Base-by-base conservation (phyloP, 1,284 basidiomycete genomes). In the Irpex sp. region DNA sequence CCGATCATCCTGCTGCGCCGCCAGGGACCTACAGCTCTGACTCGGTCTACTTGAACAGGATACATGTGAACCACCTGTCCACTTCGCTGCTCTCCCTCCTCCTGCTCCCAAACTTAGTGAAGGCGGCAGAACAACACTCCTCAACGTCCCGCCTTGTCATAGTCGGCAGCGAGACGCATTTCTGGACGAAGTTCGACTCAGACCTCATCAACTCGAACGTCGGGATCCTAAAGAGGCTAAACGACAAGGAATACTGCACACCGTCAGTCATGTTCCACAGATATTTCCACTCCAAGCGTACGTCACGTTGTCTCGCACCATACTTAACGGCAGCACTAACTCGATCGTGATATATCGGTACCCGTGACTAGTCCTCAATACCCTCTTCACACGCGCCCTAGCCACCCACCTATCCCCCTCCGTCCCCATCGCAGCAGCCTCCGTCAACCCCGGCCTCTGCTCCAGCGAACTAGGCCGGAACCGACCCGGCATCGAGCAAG, bases 21-120 rank as follows among this genome's bases (percentile, higher is more conserved):
- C 31, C 31, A 31, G 31, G 4, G 31, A 31, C 4, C 31, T 31
- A 34, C 13, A 37, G 31, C 19, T 58, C 26, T 13, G 26, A n/a
- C 5, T 5, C 40, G 52, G 36, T 31, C 9, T 15, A 57, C 11
- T 19, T 36, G 2, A 47, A 49, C 48, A 75, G 71, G 40, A 37
- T 75, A 8, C 71, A 76, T 59, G 72, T 74, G 17, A 75, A 76
- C 58, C 69, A 74, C 54, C 65, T 76, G 5, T 66, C 74, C 11
- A 67, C 70, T 15, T 68, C 71, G 0, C 60, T 75, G 34, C 59
- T 75, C 0, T 58, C 70, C 8, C 37, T 76, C 17, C 71, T 73
- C 4, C 69, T 76, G 3, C 65, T 75, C 3, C 74, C 75, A 2
- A 58, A 63, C 21, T 63, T 76, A 58, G 40, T 68, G 2, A 60